Evolutionary conservation across 805 yeast species (phyloP), one percentile per base, ranked within the genome.

Genomic region (Ogataea allantospora): DNA sequence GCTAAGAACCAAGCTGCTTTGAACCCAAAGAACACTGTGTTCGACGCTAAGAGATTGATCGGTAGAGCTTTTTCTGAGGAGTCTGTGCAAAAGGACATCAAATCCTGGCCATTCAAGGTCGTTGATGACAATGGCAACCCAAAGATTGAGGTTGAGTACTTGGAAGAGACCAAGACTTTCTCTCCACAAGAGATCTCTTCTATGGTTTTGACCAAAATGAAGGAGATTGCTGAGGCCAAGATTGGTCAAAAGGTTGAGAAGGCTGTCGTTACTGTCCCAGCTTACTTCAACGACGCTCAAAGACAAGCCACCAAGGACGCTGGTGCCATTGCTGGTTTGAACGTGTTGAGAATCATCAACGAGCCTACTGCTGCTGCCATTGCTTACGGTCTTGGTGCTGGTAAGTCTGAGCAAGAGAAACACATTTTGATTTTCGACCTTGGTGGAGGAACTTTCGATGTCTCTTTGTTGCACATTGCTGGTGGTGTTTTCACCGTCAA

Each of bases 1-100:
- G 97, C 96, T 51, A 88, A 88, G 82, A 88, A 89, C 70, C 97
- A 88, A 73, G 96, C 96, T 48, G 89, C 96, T 41, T 79, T 88
- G 65, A 88, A 88, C 74, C 96, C 95, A 48, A 63, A 71, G 41
- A 89, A 89, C 78, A 89, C 96, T 48, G 88, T 89, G 43, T 85
- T 84, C 59, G 93, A 85, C 62, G 88, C 88, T 48, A 88, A 88
- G 79, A 85, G 97, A 73, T 75, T 88, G 60, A 89, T 88, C 61
- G 97, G 97, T 66, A 82, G 95, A 65, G 88, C 80, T 62, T 79
- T 74, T 52, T 81, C 83, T 50, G 85, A 84, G 68, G 91, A 95
- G 46, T 77, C 79, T 57, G 83, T 88, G 47, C 78, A 80, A 67
- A 95, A 85, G 54, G 83, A 83, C 62, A 83, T 74, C 72, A 79